Percentiles rank a stretch among this genome's conserved stretches.
phyloP scores from a whole-genome alignment of 257 asterid genomes.

The Linderniella brevidens region DNA sequence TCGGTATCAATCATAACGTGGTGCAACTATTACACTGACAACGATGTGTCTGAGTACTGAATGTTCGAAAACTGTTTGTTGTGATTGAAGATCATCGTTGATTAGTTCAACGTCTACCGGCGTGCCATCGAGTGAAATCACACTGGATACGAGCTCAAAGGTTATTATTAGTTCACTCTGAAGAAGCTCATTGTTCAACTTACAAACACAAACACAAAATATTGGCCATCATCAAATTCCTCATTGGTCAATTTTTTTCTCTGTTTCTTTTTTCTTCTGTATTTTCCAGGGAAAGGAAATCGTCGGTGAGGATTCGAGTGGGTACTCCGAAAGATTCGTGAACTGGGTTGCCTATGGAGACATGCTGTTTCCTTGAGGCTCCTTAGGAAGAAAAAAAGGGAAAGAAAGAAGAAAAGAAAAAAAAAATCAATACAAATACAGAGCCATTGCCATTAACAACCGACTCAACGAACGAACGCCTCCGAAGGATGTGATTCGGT shows the following conservation, averaged over 20 bases:
- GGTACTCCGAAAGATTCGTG: conserved; percentile 43
- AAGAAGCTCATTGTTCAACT: background rate
- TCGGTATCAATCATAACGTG: background rate
- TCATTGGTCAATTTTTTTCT: background rate
- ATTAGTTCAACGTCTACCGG: conserved; percentile 28
- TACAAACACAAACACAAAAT: background rate
- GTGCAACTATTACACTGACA: background rate
- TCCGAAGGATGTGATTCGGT: conserved; percentile 1
- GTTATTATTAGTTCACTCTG: conserved; percentile 20
- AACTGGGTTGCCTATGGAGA: conserved; percentile 54
- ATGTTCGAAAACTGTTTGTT: background rate
- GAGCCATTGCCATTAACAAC: no score
- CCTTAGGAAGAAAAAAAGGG: background rate
- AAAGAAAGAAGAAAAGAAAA: background rate
- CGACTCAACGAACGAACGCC: background rate
- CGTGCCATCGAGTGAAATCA: conserved; percentile 29
- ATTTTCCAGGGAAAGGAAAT: conserved; percentile 29
- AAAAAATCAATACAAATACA: no score
- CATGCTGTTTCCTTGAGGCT: conserved; percentile 40
- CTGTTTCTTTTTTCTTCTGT: background rate
- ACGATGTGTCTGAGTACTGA: background rate
- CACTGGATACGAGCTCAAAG: conserved; percentile 36
- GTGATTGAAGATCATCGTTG: conserved; percentile 44
- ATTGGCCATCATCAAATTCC: background rate
- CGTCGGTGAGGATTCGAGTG: conserved; percentile 21